A percentile compares a stretch with the other conserved stretches of the same genome.
Conservation (phyloP, 1,284 basidiomycete genomes). For the Puccinia triticina region DNA sequence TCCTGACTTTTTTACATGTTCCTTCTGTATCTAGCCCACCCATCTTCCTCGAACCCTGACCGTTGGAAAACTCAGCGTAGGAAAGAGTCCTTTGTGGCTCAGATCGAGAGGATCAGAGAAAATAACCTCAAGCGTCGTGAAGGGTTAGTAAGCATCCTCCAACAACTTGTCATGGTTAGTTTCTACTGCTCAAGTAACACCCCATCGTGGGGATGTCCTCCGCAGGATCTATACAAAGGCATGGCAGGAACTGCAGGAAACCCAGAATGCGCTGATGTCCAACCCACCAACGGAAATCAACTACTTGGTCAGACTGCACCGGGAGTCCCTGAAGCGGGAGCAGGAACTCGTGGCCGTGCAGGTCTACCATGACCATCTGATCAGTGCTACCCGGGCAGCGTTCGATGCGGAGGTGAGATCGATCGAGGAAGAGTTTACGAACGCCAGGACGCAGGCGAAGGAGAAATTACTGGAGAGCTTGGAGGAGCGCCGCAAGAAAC, state of each 20-base stretch:
- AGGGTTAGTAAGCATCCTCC: constrained; percentile 59
- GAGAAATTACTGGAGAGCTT: constrained; percentile 63
- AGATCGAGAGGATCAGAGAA: constrained; percentile 63
- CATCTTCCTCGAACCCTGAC: constrained; percentile 17
- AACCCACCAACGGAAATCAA: constrained; percentile 62
- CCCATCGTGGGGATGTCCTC: constrained; percentile 54
- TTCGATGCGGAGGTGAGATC: constrained; percentile 63
- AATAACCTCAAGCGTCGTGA: constrained; percentile 63
- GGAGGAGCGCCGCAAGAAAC: constrained; percentile 63
- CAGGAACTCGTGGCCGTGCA: constrained; percentile 62
- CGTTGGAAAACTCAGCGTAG: constrained; percentile 53
- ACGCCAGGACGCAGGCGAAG: constrained; percentile 61
- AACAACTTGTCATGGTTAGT: neutral
- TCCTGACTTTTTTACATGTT: neutral
- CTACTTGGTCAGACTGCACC: constrained; percentile 63
- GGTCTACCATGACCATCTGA: constrained; percentile 63
- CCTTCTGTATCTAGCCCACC: neutral
- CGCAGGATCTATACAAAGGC: constrained; percentile 53
- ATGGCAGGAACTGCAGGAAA: constrained; percentile 54
- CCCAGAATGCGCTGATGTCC: constrained; percentile 55
- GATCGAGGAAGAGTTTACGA: constrained; percentile 64
- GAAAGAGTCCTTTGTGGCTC: constrained; percentile 64
- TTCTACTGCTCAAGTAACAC: constrained; percentile 9
- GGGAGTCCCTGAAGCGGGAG: constrained; percentile 63
- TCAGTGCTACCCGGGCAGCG: constrained; percentile 58